Evolutionary conservation across 768 basidiomycete species (phyloP).

Genomic region (Paxillus involutus): DNA sequence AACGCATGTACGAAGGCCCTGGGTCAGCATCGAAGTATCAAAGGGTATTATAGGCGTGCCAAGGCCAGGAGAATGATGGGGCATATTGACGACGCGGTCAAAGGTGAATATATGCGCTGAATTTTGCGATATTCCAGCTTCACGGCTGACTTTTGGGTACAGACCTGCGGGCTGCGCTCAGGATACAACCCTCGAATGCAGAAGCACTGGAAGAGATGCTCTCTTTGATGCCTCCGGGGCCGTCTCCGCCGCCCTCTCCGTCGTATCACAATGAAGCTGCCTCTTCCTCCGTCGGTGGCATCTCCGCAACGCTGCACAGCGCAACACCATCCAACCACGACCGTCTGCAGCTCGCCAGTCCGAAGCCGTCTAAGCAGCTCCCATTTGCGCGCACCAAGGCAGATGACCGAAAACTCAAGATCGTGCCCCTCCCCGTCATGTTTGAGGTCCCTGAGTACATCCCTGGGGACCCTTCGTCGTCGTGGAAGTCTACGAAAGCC

Average conservation of each 20-base stretch:
- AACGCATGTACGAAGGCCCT: constrained; percentile 66
- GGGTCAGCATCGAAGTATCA: constrained; percentile 62
- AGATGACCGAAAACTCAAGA: constrained; percentile 56
- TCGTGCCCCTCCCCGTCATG: constrained; percentile 45
- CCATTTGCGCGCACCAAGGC: constrained; percentile 52
- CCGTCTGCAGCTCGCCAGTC: constrained; percentile 38
- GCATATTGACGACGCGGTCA: constrained; percentile 54
- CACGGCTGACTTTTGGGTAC: constrained; percentile 1
- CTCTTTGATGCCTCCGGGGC: constrained; percentile 32
- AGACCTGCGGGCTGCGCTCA: constrained; percentile 65
- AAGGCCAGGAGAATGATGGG: constrained; percentile 64
- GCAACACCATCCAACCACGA: constrained; percentile 22
- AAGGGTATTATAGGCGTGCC: constrained; percentile 70
- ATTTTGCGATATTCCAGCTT: not conserved
- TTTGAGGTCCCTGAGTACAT: constrained; percentile 33
- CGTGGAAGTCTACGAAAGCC: constrained; percentile 28
- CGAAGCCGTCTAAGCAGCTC: constrained; percentile 44
- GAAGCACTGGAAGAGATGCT: constrained; percentile 62
- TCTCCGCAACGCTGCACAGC: constrained; percentile 10
- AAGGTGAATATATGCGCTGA: constrained; percentile 38
- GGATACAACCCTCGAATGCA: constrained; percentile 60
- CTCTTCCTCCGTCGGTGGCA: constrained; percentile 29
- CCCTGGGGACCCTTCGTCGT: constrained; percentile 18
- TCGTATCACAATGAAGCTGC: constrained; percentile 21
- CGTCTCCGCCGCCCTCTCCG: constrained; percentile 7